Evolutionary conservation across 352 stramenopile genomes (phyloP).

Genomic region (Globisporangium cystogenes): DNA sequence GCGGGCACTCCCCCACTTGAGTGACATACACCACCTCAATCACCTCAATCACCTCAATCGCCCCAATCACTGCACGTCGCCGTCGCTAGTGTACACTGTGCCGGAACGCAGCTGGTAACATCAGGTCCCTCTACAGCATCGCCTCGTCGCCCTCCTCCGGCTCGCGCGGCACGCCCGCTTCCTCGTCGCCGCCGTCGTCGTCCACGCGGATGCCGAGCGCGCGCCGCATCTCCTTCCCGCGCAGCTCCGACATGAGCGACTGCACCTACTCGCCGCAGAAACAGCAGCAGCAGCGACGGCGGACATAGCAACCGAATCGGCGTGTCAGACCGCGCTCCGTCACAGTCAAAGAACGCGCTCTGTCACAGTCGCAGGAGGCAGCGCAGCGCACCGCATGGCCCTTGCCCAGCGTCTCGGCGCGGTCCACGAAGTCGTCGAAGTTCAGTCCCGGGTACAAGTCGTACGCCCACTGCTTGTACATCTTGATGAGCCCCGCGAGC

Average conservation of each 20-base stretch:
- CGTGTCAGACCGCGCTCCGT: neutral
- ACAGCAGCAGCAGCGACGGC: neutral
- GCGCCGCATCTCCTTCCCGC: conserved; percentile 49
- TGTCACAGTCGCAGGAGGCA: too few relatives aligned
- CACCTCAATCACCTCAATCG: too few relatives aligned
- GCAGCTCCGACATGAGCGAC: conserved; percentile 49
- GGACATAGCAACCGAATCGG: neutral
- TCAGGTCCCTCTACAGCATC: conserved; percentile 20
- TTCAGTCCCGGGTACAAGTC: conserved; percentile 78
- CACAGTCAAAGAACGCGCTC: too few relatives aligned
- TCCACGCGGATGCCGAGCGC: conserved; percentile 11
- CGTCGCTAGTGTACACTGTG: conserved; percentile 12
- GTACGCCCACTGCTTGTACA: conserved; percentile 87
- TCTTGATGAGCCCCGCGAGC: conserved; percentile 55
- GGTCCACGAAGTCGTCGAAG: conserved; percentile 78
- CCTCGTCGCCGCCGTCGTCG: conserved; percentile 10
- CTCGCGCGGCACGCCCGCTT: conserved; percentile 6
- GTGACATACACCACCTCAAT: neutral
- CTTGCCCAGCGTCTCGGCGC: conserved; percentile 53
- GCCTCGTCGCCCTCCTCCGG: conserved; percentile 26
- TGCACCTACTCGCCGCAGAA: conserved; percentile 29
- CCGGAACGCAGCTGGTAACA: too few relatives aligned
- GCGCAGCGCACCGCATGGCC: conserved; percentile 22
- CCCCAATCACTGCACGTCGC: too few relatives aligned
- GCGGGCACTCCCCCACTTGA: neutral